Evolutionary conservation across 768 basidiomycete species (phyloP).

Genomic region (Lentinus brumalis): DNA sequence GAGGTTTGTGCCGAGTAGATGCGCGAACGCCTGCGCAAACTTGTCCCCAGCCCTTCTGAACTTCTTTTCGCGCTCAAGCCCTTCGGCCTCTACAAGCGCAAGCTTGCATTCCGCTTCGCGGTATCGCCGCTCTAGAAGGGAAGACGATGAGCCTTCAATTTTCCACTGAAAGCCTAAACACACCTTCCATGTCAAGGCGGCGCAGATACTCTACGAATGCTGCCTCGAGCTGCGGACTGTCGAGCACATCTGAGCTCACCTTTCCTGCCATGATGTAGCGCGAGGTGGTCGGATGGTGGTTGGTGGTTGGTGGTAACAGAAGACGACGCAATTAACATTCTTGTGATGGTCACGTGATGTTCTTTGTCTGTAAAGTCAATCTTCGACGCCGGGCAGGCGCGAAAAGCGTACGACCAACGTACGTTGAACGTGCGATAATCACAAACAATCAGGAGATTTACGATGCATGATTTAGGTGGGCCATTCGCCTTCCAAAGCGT

Average conservation of each 20-base stretch:
- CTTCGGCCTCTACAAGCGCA: not conserved
- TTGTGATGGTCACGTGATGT: too few species aligned
- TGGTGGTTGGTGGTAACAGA: too few species aligned
- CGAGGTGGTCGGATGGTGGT: too few species aligned
- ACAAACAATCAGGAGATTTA: not conserved
- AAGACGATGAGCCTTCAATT: not conserved
- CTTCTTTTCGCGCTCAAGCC: slow-evolving; percentile 1
- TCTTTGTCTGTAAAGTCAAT: too few species aligned
- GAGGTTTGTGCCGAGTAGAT: slow-evolving; percentile 9
- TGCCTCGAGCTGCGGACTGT: slow-evolving; percentile 8
- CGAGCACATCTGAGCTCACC: not conserved
- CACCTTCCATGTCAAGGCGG: slow-evolving; percentile 2
- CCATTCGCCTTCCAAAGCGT: not conserved
- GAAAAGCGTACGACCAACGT: too few species aligned
- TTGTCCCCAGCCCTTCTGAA: not conserved
- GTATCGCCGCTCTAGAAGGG: slow-evolving; percentile 1
- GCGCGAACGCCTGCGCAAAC: slow-evolving; percentile 8
- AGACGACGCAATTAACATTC: too few species aligned
- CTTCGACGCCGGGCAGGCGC: too few species aligned
- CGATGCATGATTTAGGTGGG: not conserved
- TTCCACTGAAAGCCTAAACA: not conserved
- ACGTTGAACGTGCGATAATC: too few species aligned
- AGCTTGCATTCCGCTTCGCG: slow-evolving; percentile 15
- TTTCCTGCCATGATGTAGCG: too few species aligned
- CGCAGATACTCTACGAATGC: slow-evolving; percentile 8